phyloP scores from a whole-genome alignment of 192 early-diverging fungal species.

The Podila epicladia region DNA sequence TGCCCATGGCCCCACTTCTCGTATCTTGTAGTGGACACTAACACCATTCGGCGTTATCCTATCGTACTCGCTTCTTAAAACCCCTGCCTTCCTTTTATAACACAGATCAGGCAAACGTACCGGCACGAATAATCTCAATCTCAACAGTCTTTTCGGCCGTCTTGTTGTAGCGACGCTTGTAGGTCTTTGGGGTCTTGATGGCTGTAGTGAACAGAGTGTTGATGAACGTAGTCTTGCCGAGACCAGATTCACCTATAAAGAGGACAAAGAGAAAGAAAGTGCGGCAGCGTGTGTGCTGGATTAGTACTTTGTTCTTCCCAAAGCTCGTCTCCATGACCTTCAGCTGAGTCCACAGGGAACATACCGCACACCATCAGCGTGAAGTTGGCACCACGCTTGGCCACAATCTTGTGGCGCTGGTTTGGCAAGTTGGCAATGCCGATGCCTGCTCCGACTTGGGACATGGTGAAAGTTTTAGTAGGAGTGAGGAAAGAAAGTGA shows the following conservation, averaged over 20 bases:
- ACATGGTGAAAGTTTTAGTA: no score
- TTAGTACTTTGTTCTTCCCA: no score
- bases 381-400: slow-evolving; percentile 95
- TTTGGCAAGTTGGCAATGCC: slow-evolving; percentile 99
- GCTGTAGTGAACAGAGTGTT: slow-evolving; percentile 98
- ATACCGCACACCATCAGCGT: slow-evolving; percentile 95
- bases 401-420: slow-evolving; percentile 98
- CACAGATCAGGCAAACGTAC: slow-evolving; percentile 47
- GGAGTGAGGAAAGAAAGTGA: no score
- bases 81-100: no score
- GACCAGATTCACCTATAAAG: slow-evolving; percentile 88
- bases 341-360: background rate
- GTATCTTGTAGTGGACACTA: no score
- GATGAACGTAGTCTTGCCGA: slow-evolving; percentile 98
- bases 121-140: slow-evolving; percentile 98
- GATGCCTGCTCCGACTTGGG: slow-evolving; percentile 68
- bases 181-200: slow-evolving; percentile 91
- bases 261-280: background rate
- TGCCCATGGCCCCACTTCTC: no score
- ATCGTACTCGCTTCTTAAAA: no score
- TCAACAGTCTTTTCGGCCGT: slow-evolving; percentile 96
- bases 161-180: slow-evolving; percentile 84
- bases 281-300: background rate
- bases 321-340: no score
- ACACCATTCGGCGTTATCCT: no score